Evolutionary conservation across 1,284 basidiomycete species (phyloP).

Genomic region (Boletus sp.): DNA sequence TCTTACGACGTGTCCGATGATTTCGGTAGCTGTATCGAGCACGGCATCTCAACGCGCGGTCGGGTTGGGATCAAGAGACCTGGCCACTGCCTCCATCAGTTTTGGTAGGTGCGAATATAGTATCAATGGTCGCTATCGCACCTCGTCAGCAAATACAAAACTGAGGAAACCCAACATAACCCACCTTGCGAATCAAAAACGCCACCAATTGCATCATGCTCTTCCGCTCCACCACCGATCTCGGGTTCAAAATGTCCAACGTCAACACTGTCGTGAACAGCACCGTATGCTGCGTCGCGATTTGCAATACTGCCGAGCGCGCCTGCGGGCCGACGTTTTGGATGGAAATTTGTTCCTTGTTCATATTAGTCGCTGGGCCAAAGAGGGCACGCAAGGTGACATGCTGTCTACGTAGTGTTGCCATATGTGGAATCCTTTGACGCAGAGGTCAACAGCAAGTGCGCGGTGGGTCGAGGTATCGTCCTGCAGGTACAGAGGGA

Average conservation of each 20-base stretch:
- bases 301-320: constrained; percentile 80
- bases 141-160: constrained; percentile 2
- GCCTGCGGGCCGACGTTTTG: constrained; percentile 72
- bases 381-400: constrained; percentile 87
- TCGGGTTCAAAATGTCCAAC: constrained; percentile 87
- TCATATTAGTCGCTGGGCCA: constrained; percentile 70
- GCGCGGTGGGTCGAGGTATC: constrained; percentile 65
- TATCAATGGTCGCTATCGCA: constrained; percentile 75
- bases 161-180: constrained; percentile 4
- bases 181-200: constrained; percentile 88
- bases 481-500: constrained; percentile 77
- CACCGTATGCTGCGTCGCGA: constrained; percentile 83
- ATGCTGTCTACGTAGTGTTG: constrained; percentile 94
- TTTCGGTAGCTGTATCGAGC: constrained; percentile 90
- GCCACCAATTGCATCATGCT: constrained; percentile 93
- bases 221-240: constrained; percentile 78
- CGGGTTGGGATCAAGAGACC: constrained; percentile 92
- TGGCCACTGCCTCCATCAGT: constrained; percentile 94
- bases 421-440: constrained; percentile 91
- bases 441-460: constrained; percentile 88
- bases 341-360: constrained; percentile 68
- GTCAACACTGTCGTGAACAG: constrained; percentile 96
- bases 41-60: constrained; percentile 86
- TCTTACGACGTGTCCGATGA: constrained; percentile 87
- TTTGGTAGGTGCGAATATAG: constrained; percentile 87